Percentiles rank a stretch among this genome's conserved stretches.
phyloP scores from a whole-genome alignment of 148 eudicot genomes.

The Rhododendron mucronatum region DNA sequence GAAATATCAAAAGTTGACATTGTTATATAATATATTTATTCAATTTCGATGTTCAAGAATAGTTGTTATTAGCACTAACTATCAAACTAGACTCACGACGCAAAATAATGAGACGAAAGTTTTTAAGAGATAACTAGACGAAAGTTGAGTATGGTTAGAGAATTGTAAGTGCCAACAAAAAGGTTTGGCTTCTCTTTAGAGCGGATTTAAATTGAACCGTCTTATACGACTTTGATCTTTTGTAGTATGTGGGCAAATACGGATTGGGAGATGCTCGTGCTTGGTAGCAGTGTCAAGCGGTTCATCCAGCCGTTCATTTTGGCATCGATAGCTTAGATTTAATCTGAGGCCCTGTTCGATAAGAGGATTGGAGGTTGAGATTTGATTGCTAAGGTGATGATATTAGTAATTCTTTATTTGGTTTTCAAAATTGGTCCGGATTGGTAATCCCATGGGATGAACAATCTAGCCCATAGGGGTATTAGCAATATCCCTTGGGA shows the following conservation, averaged over 20 bases:
- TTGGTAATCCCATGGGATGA: too few species aligned
- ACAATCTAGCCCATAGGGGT: too few species aligned
- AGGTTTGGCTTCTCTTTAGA: neutral
- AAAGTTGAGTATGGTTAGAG: neutral
- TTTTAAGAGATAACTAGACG: neutral
- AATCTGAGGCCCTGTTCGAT: too few species aligned
- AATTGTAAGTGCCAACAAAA: neutral
- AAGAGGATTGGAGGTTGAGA: too few species aligned
- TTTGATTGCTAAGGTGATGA: too few species aligned
- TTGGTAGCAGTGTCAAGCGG: too few species aligned
- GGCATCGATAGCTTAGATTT: fast-evolving
- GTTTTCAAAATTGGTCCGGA: too few species aligned
- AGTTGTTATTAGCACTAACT: neutral
- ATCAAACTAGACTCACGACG: neutral
- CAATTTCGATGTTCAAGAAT: neutral
- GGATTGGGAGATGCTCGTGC: too few species aligned
- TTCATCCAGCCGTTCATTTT: too few species aligned
- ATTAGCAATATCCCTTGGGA: too few species aligned
- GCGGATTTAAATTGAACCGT: neutral
- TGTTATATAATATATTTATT: neutral
- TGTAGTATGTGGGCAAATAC: neutral
- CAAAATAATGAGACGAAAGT: neutral
- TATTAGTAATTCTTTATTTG: too few species aligned
- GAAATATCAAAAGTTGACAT: neutral
- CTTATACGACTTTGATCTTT: neutral